These are phyloP conservation scores for Penicillium canariense DNA, from an alignment of 495 filamentous ascomycete genomes.

Conservation along the genomic window DNA sequence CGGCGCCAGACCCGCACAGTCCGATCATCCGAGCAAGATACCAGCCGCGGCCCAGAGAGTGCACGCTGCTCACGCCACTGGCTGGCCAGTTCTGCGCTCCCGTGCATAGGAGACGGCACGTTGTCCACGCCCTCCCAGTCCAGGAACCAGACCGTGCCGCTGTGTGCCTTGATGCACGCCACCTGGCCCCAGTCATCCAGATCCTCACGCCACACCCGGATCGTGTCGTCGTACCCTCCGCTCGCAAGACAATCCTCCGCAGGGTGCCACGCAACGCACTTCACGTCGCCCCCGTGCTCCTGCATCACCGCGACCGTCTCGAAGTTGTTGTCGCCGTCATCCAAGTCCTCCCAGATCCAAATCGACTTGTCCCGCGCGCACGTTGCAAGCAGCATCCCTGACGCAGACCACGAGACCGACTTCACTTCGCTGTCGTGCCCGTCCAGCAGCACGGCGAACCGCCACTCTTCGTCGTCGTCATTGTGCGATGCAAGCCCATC, in stretches of 20 bases:
- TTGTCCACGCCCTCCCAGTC: constrained; percentile 63
- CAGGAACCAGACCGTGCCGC: constrained; percentile 80
- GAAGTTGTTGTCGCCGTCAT: constrained; percentile 81
- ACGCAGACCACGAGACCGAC: constrained; percentile 73
- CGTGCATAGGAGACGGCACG: not conserved
- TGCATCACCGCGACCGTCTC: constrained; percentile 93
- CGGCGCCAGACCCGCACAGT: constrained; percentile 77
- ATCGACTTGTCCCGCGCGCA: constrained; percentile 90
- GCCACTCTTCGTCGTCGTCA: constrained; percentile 79
- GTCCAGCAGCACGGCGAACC: constrained; percentile 80
- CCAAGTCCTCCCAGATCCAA: constrained; percentile 98
- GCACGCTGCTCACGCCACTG: constrained; percentile 42
- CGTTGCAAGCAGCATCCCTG: constrained; percentile 79
- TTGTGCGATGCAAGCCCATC: constrained; percentile 9
- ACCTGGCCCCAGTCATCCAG: constrained; percentile 90
- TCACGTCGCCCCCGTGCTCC: constrained; percentile 94
- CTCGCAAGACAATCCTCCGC: constrained; percentile 77
- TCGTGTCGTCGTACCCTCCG: constrained; percentile 87
- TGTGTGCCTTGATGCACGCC: constrained; percentile 73
- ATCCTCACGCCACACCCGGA: constrained; percentile 87
- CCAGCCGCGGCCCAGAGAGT: constrained; percentile 60
- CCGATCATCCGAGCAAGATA: constrained; percentile 76
- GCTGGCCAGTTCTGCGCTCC: constrained; percentile 15
- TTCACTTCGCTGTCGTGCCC: constrained; percentile 96
- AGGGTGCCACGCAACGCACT: constrained; percentile 88